Base-by-base conservation (phyloP, 228 moss, liverwort and hornwort genomes). In the Sphagnum magellanicum region DNA sequence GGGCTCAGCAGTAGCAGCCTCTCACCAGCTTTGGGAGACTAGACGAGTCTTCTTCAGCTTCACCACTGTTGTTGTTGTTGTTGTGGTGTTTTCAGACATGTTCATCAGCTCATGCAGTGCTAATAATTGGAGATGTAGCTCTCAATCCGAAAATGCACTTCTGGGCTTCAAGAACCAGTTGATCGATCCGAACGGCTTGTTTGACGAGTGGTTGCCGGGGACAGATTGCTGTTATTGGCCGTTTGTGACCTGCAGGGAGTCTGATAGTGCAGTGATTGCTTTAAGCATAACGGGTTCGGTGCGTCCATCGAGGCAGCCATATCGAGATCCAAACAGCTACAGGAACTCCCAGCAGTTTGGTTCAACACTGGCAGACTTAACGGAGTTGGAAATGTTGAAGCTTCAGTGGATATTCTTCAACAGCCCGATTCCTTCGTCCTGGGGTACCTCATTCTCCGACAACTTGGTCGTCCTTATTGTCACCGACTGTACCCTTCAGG, bases 91-190 rank as follows among this genome's bases (percentile, higher is more conserved):
- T 32, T 32, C 32, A 32, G 32, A 32, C 32, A 32, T 32, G 32
- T 32, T 32, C 32, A 32, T 32, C 32, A 32, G 32, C 32, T 32
- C 32, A 32, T 32, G 32, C 32, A 32, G 32, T 32, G 32, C 32
- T 32, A 32, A 32, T 32, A 32, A 32, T 32, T 32, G 32, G 32
- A 32, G 32, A 32, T 32, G 32, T 32, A 32, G 32, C 32, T 32
- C 32, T 3, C 32, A 32, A 32, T 77, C 78, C 5, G 66, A 71
- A 73, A 72, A 78, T 47, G 88, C 85, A 4, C 69, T 90, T 12
- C 71, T 74, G 11, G 85, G 83, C 59, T 90, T 90, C 52, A 79
- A 79, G 61, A 74, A 15, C 17, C 79, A 81, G 59, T 88, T 90
- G 68, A 61, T 10, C 48, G 82, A 82, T 55, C 68, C 79, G 5